Evolutionary conservation across 2,329 filamentous ascomycete genomes (phyloP), one percentile per base, ranked within the genome.

Genomic region (Tolypocladium ophioglossoides): DNA sequence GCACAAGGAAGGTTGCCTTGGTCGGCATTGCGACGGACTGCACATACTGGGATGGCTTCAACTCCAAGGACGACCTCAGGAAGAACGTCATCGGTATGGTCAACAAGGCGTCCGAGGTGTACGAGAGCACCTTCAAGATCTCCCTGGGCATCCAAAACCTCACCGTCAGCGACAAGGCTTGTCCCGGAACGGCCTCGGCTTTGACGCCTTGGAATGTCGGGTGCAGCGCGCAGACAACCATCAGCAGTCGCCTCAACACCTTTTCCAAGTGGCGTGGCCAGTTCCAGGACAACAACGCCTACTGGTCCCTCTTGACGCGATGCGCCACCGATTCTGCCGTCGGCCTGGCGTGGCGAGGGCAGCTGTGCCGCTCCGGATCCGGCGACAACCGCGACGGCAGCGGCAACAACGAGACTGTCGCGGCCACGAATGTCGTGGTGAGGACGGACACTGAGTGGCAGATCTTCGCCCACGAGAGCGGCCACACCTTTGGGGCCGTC

Each of bases 21-120:
- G 83, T 99, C 27, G 94, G 94, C 32, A 84, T 97, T 39, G 94
- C 91, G 10, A 94, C 91, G 0, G 94, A 99, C 69, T 99, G 94
- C 74, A 88, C 83, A 10, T 97, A 97, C 67, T 90, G 85, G 40
- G 75, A 74, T 2, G 77, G 78, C 4, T 95, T 96, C 68, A 80
- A 84, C 57, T 79, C 78, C 24, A 75, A 81, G 51, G 74, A 81
- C n/a, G 67, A 61, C 8, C 80, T 86, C 27, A 79, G 85, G 54
- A 69, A 79, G 57, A 94, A 94, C 66, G 80, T 99, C 58, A 91
- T 99, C 62, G 78, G 76, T 52, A 78, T 89, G 66, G 87, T 99
- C 68, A 96, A 95, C 72, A 78, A 84, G 47, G 94, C 94, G 0
- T 96, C 92, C 2, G 82, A 84, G 57, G 73, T 96, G 11, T 99